phyloP scores from a whole-genome alignment of 495 filamentous ascomycete species.

The Aspergillus ostianus region DNA sequence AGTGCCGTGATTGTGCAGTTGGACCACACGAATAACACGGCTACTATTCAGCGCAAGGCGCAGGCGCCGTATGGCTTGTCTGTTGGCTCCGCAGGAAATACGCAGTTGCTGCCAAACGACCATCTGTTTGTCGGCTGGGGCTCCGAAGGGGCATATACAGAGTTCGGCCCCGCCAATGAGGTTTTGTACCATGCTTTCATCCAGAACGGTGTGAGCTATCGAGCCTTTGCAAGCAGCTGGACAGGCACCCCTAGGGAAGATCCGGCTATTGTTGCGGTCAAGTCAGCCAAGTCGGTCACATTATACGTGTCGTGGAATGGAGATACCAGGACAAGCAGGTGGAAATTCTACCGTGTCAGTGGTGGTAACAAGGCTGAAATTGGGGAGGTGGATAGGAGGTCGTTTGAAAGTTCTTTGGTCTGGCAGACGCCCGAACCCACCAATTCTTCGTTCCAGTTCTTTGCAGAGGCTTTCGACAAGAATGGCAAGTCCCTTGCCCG shows the following conservation, averaged over 20 bases:
- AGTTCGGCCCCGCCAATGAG: constrained; percentile 41
- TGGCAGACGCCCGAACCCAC: not conserved
- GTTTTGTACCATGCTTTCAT: constrained; percentile 36
- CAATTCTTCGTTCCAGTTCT: not conserved
- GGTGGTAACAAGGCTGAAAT: not conserved
- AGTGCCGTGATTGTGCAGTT: constrained; percentile 47
- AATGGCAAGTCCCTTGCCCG: not conserved
- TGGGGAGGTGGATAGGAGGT: constrained; percentile 4
- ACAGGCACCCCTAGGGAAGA: constrained; percentile 23
- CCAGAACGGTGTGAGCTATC: constrained; percentile 24
- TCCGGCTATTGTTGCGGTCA: constrained; percentile 25
- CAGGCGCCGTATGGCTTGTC: constrained; percentile 37
- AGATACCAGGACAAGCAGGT: constrained; percentile 31
- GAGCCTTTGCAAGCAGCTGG: constrained; percentile 24
- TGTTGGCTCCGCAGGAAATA: constrained; percentile 51
- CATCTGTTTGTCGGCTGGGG: constrained; percentile 54
- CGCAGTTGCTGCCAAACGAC: constrained; percentile 48
- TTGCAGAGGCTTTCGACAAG: not conserved
- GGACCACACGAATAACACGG: constrained; percentile 37
- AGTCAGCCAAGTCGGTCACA: constrained; percentile 5
- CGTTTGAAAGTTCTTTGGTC: constrained; percentile 5
- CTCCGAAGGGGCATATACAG: constrained; percentile 44
- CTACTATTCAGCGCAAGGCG: constrained; percentile 28
- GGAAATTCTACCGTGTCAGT: constrained; percentile 27
- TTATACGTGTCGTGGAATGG: constrained; percentile 43